Evolutionary conservation across 768 basidiomycete species (phyloP).

Genomic region (Pleurotus eryngii): DNA sequence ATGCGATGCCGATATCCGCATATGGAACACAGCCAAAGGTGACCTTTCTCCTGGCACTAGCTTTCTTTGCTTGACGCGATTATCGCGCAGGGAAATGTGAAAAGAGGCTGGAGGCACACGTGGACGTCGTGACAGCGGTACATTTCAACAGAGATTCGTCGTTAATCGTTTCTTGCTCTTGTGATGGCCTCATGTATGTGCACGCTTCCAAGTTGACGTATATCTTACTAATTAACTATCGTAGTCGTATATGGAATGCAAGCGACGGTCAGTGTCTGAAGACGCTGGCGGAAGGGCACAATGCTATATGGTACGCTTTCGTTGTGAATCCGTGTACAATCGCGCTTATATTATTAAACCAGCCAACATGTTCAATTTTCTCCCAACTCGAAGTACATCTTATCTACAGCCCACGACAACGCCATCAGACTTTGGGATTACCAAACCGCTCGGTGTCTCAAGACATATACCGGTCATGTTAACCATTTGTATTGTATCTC

Average conservation of each 20-base stretch:
- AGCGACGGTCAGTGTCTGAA: conserved; percentile 93
- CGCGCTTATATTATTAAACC: not conserved
- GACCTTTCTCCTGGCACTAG: conserved; percentile 13
- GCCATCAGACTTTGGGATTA: conserved; percentile 95
- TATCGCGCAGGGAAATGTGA: conserved; percentile 65
- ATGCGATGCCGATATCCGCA: conserved; percentile 87
- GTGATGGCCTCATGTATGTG: conserved; percentile 91
- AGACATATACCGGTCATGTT: conserved; percentile 82
- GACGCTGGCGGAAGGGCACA: conserved; percentile 87
- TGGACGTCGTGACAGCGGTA: conserved; percentile 93
- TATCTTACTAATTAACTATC: conserved; percentile 6
- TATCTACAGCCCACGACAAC: conserved; percentile 91
- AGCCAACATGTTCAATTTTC: conserved; percentile 94
- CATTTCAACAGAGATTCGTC: conserved; percentile 92
- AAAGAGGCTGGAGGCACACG: conserved; percentile 86
- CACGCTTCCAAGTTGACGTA: not conserved
- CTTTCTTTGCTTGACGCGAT: not conserved
- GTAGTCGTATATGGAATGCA: conserved; percentile 94
- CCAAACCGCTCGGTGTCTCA: conserved; percentile 84
- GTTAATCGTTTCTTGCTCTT: conserved; percentile 86
- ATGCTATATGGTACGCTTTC: conserved; percentile 66
- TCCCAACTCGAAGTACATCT: conserved; percentile 91
- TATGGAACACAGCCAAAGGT: conserved; percentile 91
- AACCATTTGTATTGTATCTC: conserved; percentile 85
- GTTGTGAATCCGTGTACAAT: not conserved